A percentile compares a stretch with the other conserved stretches of the same genome.
Conservation (phyloP, 2,329 filamentous ascomycete genomes). For the Aaosphaeria pasadenensis region DNA sequence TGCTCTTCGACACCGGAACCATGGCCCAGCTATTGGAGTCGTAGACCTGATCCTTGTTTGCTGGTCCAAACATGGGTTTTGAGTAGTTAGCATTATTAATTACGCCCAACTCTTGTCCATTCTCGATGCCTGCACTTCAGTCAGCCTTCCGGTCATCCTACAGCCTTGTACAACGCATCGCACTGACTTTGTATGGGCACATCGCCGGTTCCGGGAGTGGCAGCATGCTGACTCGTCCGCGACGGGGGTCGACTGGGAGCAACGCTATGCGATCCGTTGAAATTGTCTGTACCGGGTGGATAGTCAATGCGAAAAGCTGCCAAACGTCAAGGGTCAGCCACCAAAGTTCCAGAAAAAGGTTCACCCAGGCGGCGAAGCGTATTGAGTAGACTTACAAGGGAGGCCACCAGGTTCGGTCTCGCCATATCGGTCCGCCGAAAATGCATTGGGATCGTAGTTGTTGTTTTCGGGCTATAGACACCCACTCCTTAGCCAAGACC, state of each 20-base stretch:
- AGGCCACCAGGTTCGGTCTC: slow-evolving; percentile 2
- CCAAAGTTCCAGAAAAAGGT: not conserved
- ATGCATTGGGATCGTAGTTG: slow-evolving; percentile 31
- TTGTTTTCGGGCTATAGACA: slow-evolving; percentile 6
- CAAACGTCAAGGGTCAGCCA: not conserved
- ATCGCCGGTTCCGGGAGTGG: slow-evolving; percentile 26
- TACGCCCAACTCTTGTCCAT: slow-evolving; percentile 54
- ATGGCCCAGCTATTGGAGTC: slow-evolving; percentile 56
- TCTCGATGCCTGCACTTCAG: slow-evolving; percentile 26
- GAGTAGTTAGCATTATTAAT: slow-evolving; percentile 33
- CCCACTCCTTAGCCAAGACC: slow-evolving; percentile 1
- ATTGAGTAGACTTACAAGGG: slow-evolving; percentile 23
- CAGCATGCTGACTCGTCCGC: slow-evolving; percentile 26
- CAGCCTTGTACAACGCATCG: not conserved
- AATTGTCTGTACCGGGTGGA: slow-evolving; percentile 26
- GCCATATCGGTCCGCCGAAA: slow-evolving; percentile 27
- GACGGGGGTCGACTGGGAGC: slow-evolving; percentile 36
- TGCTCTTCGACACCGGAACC: slow-evolving; percentile 47
- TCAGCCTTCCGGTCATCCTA: slow-evolving; percentile 11
- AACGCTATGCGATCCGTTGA: slow-evolving; percentile 29
- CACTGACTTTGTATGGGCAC: slow-evolving; percentile 32
- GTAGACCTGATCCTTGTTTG: slow-evolving; percentile 51
- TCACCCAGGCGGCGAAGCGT: not conserved
- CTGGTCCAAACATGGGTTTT: slow-evolving; percentile 51
- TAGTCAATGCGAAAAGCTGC: slow-evolving; percentile 36